Conservation (phyloP, 2,329 filamentous ascomycete species). For the Scedosporium dehoogii region DNA sequence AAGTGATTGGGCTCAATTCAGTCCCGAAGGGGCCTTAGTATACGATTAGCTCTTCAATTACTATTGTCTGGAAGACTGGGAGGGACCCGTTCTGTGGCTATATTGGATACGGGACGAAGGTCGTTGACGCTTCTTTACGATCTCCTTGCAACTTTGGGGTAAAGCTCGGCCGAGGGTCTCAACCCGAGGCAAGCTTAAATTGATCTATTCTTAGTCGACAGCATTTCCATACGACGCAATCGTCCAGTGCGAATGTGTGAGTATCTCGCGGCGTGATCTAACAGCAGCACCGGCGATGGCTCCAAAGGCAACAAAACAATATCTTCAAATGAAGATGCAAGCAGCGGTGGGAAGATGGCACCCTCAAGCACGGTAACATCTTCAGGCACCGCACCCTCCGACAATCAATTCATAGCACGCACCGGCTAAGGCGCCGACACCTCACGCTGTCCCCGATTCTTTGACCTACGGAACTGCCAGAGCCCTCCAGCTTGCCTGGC, state of each 20-base stretch:
- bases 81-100: too few relatives aligned
- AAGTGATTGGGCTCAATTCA: too few relatives aligned
- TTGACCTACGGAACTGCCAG: neutral
- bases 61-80: too few relatives aligned
- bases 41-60: too few relatives aligned
- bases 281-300: neutral
- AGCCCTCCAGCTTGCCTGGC: too few relatives aligned
- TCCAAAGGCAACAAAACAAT: neutral
- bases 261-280: neutral
- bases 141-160: neutral
- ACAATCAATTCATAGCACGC: neutral
- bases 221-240: neutral
- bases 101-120: neutral
- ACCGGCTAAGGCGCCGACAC: neutral
- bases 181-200: neutral
- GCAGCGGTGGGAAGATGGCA: neutral
- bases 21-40: too few relatives aligned
- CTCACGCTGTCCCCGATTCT: neutral
- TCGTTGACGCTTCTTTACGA: neutral
- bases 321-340: neutral
- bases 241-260: neutral
- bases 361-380: neutral
- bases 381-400: neutral
- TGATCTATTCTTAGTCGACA: constrained; percentile 1
- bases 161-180: neutral